Evolutionary conservation across 169 alveolate genomes (phyloP).

Genomic region (Babesia bovis): DNA sequence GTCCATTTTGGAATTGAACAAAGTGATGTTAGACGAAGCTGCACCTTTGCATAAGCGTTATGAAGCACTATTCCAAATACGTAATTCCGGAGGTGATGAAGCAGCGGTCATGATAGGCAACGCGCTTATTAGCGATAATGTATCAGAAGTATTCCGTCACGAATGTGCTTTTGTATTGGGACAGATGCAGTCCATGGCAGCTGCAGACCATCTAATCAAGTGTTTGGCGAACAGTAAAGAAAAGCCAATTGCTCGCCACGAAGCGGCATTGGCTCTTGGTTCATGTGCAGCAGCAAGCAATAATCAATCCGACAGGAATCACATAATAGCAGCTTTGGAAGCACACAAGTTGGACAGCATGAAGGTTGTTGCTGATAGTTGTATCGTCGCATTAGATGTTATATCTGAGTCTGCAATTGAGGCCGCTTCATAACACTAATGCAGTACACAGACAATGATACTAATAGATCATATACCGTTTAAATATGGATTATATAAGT

Average conservation of each 20-base stretch:
- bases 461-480: too few species aligned
- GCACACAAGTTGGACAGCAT: conserved; percentile 24
- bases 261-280: conserved; percentile 91
- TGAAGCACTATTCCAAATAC: conserved; percentile 76
- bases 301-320: not conserved
- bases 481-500: too few species aligned
- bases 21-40: conserved; percentile 36
- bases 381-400: conserved; percentile 64
- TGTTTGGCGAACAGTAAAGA: conserved; percentile 76
- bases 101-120: conserved; percentile 75
- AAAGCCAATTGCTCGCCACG: conserved; percentile 90
- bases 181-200: conserved; percentile 79
- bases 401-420: conserved; percentile 9
- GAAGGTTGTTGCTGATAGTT: conserved; percentile 66
- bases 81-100: conserved; percentile 67
- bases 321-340: conserved; percentile 26
- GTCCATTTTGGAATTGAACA: conserved; percentile 16
- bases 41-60: conserved; percentile 63
- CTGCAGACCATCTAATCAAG: conserved; percentile 66
- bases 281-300: conserved; percentile 70
- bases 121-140: conserved; percentile 77
- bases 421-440: not conserved
- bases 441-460: too few species aligned
- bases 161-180: conserved; percentile 92
- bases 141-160: conserved; percentile 87